Conservation (phyloP, 208 protist genomes). For the Acanthamoeba quina region DNA sequence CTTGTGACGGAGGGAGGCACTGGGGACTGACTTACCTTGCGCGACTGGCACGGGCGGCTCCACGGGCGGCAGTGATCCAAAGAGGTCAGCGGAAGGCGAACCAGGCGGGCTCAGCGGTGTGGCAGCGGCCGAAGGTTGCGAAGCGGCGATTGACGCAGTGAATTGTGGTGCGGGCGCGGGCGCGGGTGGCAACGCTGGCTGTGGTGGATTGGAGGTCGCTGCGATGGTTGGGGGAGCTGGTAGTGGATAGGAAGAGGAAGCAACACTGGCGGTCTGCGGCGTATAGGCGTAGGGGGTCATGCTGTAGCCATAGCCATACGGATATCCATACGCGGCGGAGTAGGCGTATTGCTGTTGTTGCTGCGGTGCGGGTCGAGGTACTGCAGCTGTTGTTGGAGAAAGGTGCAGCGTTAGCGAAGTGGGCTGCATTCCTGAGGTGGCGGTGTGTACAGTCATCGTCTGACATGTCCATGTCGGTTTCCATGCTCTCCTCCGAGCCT, state of each 20-base stretch:
- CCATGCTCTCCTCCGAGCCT: neutral
- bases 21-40: neutral
- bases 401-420: neutral
- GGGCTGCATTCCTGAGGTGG: neutral
- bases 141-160: neutral
- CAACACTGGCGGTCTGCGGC: neutral
- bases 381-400: neutral
- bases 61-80: neutral
- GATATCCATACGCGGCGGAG: neutral
- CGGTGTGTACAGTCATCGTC: neutral
- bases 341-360: neutral
- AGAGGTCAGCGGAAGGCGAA: neutral
- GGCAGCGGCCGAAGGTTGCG: neutral
- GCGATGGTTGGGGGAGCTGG: no score
- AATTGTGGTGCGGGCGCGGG: no score
- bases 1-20: neutral
- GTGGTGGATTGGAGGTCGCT: no score
- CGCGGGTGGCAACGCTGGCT: no score
- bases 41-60: neutral
- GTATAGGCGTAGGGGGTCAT: neutral
- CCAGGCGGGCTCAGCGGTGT: neutral
- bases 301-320: neutral
- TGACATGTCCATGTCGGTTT: neutral
- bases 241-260: neutral
- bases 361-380: neutral